Evolutionary conservation across 768 basidiomycete genomes (phyloP).

Genomic region (Suillus alpinus): DNA sequence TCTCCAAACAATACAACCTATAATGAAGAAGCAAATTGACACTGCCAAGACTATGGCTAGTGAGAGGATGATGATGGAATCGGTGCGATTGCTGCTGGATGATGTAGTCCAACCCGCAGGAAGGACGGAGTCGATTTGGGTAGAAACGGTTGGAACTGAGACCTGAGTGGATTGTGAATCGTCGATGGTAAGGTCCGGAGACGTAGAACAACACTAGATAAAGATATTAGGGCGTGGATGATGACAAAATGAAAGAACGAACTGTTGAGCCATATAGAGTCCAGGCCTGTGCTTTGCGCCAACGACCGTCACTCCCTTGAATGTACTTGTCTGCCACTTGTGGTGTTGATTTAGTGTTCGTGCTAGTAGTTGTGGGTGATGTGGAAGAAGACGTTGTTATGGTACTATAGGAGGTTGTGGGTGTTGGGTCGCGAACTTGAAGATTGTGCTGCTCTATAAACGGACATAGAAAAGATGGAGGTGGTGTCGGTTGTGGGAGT

Average conservation of each 20-base stretch:
- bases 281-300: slow-evolving; percentile 55
- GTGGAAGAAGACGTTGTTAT: slow-evolving; percentile 4
- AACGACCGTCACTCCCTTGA: slow-evolving; percentile 50
- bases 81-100: slow-evolving; percentile 20
- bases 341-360: background rate
- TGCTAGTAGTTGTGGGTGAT: slow-evolving; percentile 12
- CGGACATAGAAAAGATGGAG: slow-evolving; percentile 64
- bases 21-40: slow-evolving; percentile 58
- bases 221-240: background rate
- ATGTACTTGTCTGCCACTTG: slow-evolving; percentile 55
- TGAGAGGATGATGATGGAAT: slow-evolving; percentile 49
- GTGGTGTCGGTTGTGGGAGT: slow-evolving; percentile 30
- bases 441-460: slow-evolving; percentile 30
- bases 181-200: slow-evolving; percentile 7
- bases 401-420: background rate
- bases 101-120: slow-evolving; percentile 53
- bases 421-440: background rate
- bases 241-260: slow-evolving; percentile 26
- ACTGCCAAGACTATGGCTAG: slow-evolving; percentile 64
- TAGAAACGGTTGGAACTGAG: slow-evolving; percentile 16
- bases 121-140: slow-evolving; percentile 29
- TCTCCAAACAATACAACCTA: slow-evolving; percentile 61
- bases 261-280: slow-evolving; percentile 72
- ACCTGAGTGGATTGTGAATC: slow-evolving; percentile 13
- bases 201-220: slow-evolving; percentile 18